Base-by-base conservation (phyloP, 805 yeast genomes). In the Barnettozyma pratensis region DNA sequence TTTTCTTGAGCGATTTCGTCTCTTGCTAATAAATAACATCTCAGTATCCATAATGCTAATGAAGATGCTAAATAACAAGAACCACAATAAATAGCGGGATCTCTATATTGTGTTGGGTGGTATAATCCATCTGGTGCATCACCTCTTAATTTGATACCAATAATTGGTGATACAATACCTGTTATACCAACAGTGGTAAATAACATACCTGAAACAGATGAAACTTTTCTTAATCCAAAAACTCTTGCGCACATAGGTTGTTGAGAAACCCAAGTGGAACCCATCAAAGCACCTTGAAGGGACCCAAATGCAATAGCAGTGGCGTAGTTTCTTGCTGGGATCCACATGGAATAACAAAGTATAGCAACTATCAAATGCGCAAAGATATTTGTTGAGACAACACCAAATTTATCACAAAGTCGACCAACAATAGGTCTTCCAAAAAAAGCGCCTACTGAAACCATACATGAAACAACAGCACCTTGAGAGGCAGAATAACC, bases 21-120 rank as follows among this genome's bases (percentile, higher is more conserved):
- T 53, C 87, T 67, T 6, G 77, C 76, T 36, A 76, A 67, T 6
- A 81, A 48, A 69, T 81, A 80, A 3, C 79, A 83, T 58, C 87
- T 68, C 50, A 80, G 53, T 2, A 76, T 36, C 43, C 75, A 61
- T 41, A 79, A 61, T n/a, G 61, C 46, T 1, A 69, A 34, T 1
- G 76, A 70, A 9, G 79, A 75, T 8, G 67, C 78, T n/a, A 77
- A 50, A 56, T 76, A 81, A 7, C 76, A 66, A 19, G 69, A 58
- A 0, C 87, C 88, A n/a, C 80, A 75, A 57, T 80, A 81, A 3
- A 81, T 71, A 0, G 81, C 69, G n/a, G 83, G 78, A 52, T 77
- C 58, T 34, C 65, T 58, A 62, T 80, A 82, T 54, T 75, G 79
- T 6, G 65, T 62, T 6, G 81, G 75, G 39, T 66, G 66, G 26